These are phyloP conservation scores for Phytophthora crassamura DNA, from an alignment of 352 stramenopile species.

Conservation along the genomic window DNA sequence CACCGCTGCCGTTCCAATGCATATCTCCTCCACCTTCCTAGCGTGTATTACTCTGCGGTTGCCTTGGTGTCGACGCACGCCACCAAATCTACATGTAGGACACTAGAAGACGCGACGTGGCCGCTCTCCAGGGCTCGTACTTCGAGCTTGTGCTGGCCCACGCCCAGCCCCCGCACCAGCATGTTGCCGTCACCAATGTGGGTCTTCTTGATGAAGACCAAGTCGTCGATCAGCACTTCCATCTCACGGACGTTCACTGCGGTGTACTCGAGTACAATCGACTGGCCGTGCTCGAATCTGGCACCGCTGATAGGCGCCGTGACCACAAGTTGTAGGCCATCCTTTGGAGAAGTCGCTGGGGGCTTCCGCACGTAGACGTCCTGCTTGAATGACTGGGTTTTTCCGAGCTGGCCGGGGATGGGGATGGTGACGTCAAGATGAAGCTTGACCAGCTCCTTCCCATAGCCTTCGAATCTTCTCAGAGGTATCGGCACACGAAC, in stretches of 20 bases:
- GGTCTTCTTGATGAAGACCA: constrained; percentile 34
- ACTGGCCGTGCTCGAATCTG: constrained; percentile 18
- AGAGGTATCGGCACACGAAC: constrained; percentile 48
- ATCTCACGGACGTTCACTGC: constrained; percentile 44
- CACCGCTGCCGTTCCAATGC: constrained; percentile 25
- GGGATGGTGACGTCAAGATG: constrained; percentile 27
- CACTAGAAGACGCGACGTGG: constrained; percentile 7
- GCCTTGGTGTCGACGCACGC: constrained; percentile 1
- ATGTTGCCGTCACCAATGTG: constrained; percentile 51
- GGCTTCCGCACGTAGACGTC: constrained; percentile 30
- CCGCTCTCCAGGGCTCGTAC: constrained; percentile 35
- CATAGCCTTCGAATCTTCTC: constrained; percentile 22
- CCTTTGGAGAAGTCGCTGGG: constrained; percentile 1
- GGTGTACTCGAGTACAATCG: constrained; percentile 50
- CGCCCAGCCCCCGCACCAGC: constrained; percentile 46
- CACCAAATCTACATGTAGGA: constrained; percentile 19
- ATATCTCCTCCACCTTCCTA: constrained; percentile 4
- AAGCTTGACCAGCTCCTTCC: constrained; percentile 25
- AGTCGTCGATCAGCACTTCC: constrained; percentile 39
- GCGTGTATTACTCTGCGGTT: neutral
- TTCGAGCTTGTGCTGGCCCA: constrained; percentile 38
- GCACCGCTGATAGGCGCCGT: constrained; percentile 36
- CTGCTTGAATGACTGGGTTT: constrained; percentile 38
- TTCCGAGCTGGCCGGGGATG: constrained; percentile 30
- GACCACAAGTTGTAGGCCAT: constrained; percentile 28